Percentiles rank a stretch among this genome's conserved stretches.
phyloP scores from a whole-genome alignment of 169 alveolate genomes.

The Cryptosporidium xiaoi region DNA sequence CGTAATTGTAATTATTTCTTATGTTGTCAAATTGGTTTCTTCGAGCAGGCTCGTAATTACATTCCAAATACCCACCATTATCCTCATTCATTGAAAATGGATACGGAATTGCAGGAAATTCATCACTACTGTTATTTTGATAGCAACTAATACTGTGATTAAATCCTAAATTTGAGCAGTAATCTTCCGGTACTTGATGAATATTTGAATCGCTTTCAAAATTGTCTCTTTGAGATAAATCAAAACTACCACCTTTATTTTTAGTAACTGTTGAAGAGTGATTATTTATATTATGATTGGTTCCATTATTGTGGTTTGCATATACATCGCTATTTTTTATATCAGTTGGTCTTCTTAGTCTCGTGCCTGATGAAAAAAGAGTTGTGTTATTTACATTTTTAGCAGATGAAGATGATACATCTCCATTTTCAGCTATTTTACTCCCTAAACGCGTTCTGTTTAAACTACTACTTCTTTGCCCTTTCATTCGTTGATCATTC shows the following conservation, averaged over 20 bases:
- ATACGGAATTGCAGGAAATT: conserved; percentile 49
- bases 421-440: not conserved
- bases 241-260: conserved; percentile 13
- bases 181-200: conserved; percentile 55
- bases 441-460: no score
- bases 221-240: conserved; percentile 10
- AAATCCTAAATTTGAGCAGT: conserved; percentile 2
- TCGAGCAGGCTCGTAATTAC: not conserved
- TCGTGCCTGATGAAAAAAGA: conserved; percentile 8
- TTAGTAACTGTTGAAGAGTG: not conserved
- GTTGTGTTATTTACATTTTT: conserved; percentile 9
- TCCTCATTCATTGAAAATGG: conserved; percentile 41
- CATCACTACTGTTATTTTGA: not conserved
- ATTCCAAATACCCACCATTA: conserved; percentile 19
- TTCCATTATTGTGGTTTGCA: no score
- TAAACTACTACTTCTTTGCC: conserved; percentile 6
- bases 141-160: not conserved
- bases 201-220: not conserved
- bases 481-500: conserved; percentile 3
- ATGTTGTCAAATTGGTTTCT: not conserved
- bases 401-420: not conserved
- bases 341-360: conserved; percentile 6
- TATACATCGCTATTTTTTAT: not conserved
- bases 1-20: not conserved
- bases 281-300: no score